Percentiles rank a stretch among this genome's conserved stretches.
Conservation (phyloP, 2,329 filamentous ascomycete genomes). For the Aspergillus sp. region DNA sequence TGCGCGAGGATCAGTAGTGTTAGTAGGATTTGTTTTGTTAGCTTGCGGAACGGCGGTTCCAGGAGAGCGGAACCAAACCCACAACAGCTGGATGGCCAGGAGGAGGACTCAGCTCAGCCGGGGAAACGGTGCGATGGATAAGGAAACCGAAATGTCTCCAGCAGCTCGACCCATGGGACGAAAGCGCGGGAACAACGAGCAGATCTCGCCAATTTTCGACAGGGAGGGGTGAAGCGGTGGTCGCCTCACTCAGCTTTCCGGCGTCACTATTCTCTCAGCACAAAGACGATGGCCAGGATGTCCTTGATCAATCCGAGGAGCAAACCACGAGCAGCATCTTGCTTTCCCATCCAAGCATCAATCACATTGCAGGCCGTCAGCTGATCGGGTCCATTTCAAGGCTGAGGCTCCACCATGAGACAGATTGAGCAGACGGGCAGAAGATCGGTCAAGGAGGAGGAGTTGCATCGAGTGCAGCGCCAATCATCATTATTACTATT, state of each 20-base stretch:
- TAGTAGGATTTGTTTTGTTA: constrained; percentile 11
- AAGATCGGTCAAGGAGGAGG: neutral
- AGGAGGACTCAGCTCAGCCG: neutral
- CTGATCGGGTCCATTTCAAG: constrained; percentile 1
- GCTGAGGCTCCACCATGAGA: neutral
- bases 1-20: neutral
- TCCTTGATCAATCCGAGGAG: neutral
- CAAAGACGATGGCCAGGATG: neutral
- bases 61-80: constrained; percentile 20
- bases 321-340: neutral
- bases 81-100: constrained; percentile 1
- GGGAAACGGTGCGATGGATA: neutral
- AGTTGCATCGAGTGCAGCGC: neutral
- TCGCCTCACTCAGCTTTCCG: constrained; percentile 6
- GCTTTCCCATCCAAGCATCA: neutral
- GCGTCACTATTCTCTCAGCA: constrained; percentile 1
- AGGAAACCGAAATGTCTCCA: neutral
- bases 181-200: neutral
- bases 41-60: constrained; percentile 17
- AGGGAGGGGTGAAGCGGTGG: neutral
- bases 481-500: neutral
- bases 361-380: constrained; percentile 2
- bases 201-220: neutral
- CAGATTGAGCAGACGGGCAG: neutral
- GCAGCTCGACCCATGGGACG: constrained; percentile 8